These are phyloP conservation scores for Eragrostis curvula DNA, from an alignment of 176 grass and related monocot species.

Conservation along the genomic window DNA sequence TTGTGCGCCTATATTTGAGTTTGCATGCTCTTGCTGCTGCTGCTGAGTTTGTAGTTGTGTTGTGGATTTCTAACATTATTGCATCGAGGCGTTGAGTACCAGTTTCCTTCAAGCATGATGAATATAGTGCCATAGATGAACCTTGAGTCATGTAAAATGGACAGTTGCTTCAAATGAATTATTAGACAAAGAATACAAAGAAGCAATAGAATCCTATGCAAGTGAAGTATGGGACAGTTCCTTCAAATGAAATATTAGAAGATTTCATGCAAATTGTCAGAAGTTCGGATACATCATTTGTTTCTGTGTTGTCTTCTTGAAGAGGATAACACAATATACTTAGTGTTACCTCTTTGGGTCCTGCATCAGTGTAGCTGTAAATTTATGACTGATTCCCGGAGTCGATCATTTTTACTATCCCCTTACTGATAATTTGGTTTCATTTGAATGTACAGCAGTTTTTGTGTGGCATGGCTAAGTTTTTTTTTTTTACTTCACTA, in stretches of 20 bases:
- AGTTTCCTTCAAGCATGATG: slow-evolving; percentile 22
- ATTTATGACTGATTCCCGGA: slow-evolving; percentile 14
- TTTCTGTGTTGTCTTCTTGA: slow-evolving; percentile 28
- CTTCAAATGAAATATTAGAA: background rate
- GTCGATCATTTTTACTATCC: slow-evolving; percentile 19
- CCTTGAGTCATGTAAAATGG: background rate
- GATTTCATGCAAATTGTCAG: background rate
- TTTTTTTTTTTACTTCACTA: background rate
- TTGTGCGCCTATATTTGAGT: slow-evolving; percentile 5
- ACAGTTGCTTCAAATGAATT: slow-evolving; percentile 16
- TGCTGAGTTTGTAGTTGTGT: background rate
- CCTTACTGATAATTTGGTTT: slow-evolving; percentile 26
- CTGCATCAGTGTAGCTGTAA: slow-evolving; percentile 30
- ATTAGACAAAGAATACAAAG: slow-evolving; percentile 11
- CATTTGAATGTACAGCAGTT: slow-evolving; percentile 4
- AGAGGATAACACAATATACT: slow-evolving; percentile 14
- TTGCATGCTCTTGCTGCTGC: background rate
- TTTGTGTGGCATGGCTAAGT: background rate
- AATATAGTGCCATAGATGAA: slow-evolving; percentile 29
- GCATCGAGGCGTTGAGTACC: background rate
- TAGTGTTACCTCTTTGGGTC: background rate
- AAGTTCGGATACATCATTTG: slow-evolving; percentile 9
- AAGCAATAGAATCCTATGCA: too few relatives aligned
- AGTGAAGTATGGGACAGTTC: too few relatives aligned
- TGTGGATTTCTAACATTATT: background rate